A percentile compares a stretch with the other conserved stretches of the same genome.
phyloP scores from a whole-genome alignment of 306 rosid species.

The Lathyrus aphaca region DNA sequence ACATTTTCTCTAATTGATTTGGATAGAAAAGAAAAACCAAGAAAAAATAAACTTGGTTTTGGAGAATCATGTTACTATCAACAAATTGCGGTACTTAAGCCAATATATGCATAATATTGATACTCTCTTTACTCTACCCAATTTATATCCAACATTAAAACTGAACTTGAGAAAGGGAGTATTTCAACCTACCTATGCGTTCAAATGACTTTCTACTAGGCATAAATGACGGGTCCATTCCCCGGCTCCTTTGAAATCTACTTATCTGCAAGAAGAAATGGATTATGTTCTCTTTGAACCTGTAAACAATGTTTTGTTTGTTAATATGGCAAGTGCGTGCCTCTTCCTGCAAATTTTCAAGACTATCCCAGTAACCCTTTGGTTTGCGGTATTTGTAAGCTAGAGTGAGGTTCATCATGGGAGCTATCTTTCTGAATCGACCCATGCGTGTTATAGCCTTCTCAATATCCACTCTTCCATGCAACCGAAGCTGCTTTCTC shows the following conservation, averaged over 20 bases:
- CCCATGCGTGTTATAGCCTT: constrained; percentile 92
- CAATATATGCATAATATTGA: not conserved
- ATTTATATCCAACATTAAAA: constrained; percentile 56
- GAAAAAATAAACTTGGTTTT: not conserved
- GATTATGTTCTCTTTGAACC: constrained; percentile 10
- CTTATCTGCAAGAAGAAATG: constrained; percentile 58
- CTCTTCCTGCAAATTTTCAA: constrained; percentile 77
- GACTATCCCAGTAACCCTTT: constrained; percentile 89
- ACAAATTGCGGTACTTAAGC: not conserved
- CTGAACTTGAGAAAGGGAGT: constrained; percentile 13
- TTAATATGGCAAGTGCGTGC: constrained; percentile 36
- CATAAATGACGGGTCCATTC: constrained; percentile 88
- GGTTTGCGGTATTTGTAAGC: constrained; percentile 92
- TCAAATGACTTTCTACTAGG: constrained; percentile 96
- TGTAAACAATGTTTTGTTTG: constrained; percentile 6
- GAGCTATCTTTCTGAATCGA: constrained; percentile 81
- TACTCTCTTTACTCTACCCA: constrained; percentile 61
- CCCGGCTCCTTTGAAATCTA: constrained; percentile 89
- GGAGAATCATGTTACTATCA: constrained; percentile 12
- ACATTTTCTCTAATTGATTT: too few relatives aligned
- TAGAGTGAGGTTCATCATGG: constrained; percentile 76
- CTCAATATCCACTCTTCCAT: constrained; percentile 83
- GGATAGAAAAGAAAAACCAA: not conserved
- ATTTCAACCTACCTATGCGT: constrained; percentile 72
- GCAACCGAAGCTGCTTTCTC: constrained; percentile 88